Conservation (phyloP, 2,329 filamentous ascomycete genomes). For the Colletotrichum euphorbiae region DNA sequence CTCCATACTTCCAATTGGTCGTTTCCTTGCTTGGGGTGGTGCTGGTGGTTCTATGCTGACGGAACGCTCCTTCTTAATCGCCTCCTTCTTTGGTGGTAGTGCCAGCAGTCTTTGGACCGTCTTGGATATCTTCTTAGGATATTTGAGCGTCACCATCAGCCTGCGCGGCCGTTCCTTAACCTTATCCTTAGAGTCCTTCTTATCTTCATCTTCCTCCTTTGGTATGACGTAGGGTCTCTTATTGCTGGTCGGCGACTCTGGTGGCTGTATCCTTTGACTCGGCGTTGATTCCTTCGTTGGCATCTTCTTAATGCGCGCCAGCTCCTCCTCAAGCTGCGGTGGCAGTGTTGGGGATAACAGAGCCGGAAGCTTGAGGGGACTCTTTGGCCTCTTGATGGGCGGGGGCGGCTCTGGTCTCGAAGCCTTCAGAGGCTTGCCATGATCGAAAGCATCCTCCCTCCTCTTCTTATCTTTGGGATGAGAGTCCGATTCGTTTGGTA, state of each 20-base stretch:
- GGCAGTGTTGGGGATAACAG: constrained; percentile 69
- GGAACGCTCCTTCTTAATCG: constrained; percentile 52
- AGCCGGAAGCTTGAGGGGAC: constrained; percentile 56
- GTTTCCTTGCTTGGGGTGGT: constrained; percentile 58
- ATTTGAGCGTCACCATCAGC: constrained; percentile 59
- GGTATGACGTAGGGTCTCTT: constrained; percentile 44
- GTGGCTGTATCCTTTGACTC: constrained; percentile 44
- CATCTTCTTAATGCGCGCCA: constrained; percentile 51
- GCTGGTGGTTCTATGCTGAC: constrained; percentile 55
- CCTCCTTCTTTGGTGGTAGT: constrained; percentile 50
- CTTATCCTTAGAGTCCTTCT: constrained; percentile 45
- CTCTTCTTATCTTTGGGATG: constrained; percentile 46
- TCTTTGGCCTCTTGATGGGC: constrained; percentile 52
- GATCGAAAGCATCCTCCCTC: constrained; percentile 42
- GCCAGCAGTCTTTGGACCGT: constrained; percentile 60
- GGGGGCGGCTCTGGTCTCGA: constrained; percentile 43
- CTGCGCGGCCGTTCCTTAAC: constrained; percentile 41
- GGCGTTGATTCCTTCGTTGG: constrained; percentile 41
- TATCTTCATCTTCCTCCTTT: constrained; percentile 49
- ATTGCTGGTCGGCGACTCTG: constrained; percentile 48
- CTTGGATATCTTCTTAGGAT: constrained; percentile 60
- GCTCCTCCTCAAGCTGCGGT: constrained; percentile 60
- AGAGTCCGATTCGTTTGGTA: constrained; percentile 52
- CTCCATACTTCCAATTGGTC: constrained; percentile 56
- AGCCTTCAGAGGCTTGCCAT: constrained; percentile 15